Evolutionary conservation across 208 protist species (phyloP), one percentile per base, ranked within the genome.

Genomic region (Phytomonas francai): DNA sequence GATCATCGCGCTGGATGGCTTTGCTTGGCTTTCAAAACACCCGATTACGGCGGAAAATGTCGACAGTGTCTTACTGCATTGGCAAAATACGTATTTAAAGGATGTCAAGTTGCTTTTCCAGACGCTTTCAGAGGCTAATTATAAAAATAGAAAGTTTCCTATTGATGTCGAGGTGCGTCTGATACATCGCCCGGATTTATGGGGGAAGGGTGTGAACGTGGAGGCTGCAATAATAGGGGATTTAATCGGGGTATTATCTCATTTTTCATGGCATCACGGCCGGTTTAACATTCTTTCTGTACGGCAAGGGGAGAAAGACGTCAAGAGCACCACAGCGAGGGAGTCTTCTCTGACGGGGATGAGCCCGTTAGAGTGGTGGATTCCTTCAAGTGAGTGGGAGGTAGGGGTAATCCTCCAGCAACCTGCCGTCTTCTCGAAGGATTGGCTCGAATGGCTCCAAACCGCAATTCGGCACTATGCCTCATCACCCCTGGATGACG

Each of bases 331-430:
- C n/a, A n/a, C n/a, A n/a, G n/a, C n/a, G n/a, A n/a, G n/a, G n/a
- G n/a, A n/a, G n/a, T n/a, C n/a, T n/a, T 39, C 34, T 39, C 9
- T 39, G 9, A 9, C 34, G 34, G 3, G 6, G 34, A 39, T 3
- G 34, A 39, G 34, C 34, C 34, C 34, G 3, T 9, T 39, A 3
- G 34, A 39, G 34, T 39, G 34, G 34, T 39, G 34, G 34, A 3
- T 39, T 39, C 34, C 34, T 9, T 12, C 34, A 39, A 39, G 71
- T 5, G 63, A 85, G 25, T 77, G 73, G 30, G 82, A 93, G 75
- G 33, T 90, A 11, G 80, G 63, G 22, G 51, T 83, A 31, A 83
- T 88, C 59, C 65, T 95, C n/a, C 81, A 88, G 19, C 73, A 83
- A 7, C 69, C 78, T 36, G 65, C 70, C 0, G 63, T 34, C 12